Evolutionary conservation across 2,329 filamentous ascomycete genomes (phyloP), one percentile per base, ranked within the genome.

Genomic region (Daldinia sp.): DNA sequence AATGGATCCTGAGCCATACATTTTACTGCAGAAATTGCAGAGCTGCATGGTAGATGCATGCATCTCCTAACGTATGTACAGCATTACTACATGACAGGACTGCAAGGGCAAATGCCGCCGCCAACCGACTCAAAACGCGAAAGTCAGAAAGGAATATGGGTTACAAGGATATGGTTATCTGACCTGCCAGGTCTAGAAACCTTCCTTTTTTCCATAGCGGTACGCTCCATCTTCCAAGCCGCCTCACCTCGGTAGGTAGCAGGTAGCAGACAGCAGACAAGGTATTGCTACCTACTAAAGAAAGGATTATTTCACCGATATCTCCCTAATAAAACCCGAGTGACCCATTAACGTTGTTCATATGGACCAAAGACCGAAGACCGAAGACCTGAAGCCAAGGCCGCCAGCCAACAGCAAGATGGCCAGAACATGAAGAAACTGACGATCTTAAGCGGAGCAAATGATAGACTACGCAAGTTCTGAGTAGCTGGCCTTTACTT

Each of bases 151-250:
- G 48, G 63, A 54, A 63, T 23, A 60, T 54, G 48, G 61, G 41
- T 13, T 65, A 23, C 64, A 67, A 67, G 65, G 65, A 63, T 66
- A 57, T 46, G n/a, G 33, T 55, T 48, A 55, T 65, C 59, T 63
- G 62, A 65, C 63, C 61, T 71, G 53, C 63, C 63, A 44, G 42
- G 63, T 69, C 67, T 67, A 65, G 64, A 67, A 60, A 68, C 53
- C 30, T 63, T 69, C 63, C 60, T 56, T 67, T 65, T 48, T 67
- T 65, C 67, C 60, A 63, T 67, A 41, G 51, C 41, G 63, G 58
- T 42, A 51, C 26, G 26, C 30, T 56, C 37, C 33, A 42, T 54
- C 18, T 42, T 20, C 33, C 48, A 66, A 58, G 55, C 55, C 44
- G 37, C 60, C 39, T 63, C 59, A 63, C 59, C 59, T 56, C 44